These are phyloP conservation scores for Tilletia caries DNA, from an alignment of 1,284 basidiomycete species.

Conservation along the genomic window DNA sequence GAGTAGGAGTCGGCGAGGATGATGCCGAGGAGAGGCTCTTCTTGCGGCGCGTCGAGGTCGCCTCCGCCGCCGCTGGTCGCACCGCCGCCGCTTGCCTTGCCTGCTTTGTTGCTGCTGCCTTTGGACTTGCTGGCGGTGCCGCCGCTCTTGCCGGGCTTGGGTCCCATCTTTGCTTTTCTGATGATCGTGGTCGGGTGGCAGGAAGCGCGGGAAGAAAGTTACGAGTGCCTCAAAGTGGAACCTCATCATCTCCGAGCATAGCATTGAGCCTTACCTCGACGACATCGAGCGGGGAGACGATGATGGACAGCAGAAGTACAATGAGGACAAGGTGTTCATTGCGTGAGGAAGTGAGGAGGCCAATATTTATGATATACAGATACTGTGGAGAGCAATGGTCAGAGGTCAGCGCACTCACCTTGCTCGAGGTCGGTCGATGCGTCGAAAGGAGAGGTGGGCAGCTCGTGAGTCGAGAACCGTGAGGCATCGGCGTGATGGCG, in stretches of 20 bases:
- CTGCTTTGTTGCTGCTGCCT: neutral
- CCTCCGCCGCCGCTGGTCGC: neutral
- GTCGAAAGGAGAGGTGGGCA: too few species aligned
- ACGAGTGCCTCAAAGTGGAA: too few species aligned
- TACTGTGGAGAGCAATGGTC: neutral
- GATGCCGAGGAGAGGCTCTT: conserved; percentile 71
- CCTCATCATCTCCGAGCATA: too few species aligned
- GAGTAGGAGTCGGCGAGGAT: conserved; percentile 93
- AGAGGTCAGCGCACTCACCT: neutral
- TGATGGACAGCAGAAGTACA: too few species aligned
- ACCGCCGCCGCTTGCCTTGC: neutral
- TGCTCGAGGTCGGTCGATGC: too few species aligned
- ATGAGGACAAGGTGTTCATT: too few species aligned
- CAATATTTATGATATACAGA: neutral
- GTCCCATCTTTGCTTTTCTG: neutral
- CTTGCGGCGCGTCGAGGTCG: conserved; percentile 44
- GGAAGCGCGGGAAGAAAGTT: neutral
- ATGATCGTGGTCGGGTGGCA: neutral
- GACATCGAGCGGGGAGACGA: too few species aligned
- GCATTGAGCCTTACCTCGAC: too few species aligned
- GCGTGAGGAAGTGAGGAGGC: too few species aligned
- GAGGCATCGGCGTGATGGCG: too few species aligned
- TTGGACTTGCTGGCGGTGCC: neutral
- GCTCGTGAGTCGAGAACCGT: too few species aligned
- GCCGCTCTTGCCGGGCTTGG: conserved; percentile 1